A percentile compares a stretch with the other conserved stretches of the same genome.
phyloP scores from a whole-genome alignment of 345 rosid genomes.

The Dipteronia sinensis region DNA sequence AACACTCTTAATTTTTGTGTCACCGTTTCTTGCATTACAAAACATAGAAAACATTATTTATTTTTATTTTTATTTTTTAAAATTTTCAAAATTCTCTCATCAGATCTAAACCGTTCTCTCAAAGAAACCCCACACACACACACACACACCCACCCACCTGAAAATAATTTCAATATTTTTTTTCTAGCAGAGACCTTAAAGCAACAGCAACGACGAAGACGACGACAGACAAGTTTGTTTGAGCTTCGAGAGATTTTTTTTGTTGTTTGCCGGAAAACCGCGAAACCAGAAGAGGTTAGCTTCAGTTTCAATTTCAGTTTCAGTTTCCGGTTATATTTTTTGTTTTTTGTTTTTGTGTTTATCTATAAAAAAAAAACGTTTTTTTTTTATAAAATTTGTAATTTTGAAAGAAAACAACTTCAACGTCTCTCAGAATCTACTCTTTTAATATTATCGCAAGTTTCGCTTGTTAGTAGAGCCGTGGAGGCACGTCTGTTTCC shows the following conservation, averaged over 20 bases:
- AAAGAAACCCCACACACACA: constrained; percentile 10
- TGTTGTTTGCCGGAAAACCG: neutral
- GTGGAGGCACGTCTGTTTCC: constrained; percentile 5
- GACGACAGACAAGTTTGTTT: neutral
- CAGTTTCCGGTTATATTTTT: neutral
- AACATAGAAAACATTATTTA: neutral
- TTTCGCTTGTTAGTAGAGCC: constrained; percentile 19
- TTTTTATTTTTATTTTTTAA: neutral
- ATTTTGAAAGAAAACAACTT: constrained; percentile 18
- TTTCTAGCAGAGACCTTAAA: constrained; percentile 1
- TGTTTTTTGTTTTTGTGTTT: neutral
- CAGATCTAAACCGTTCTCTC: constrained; percentile 30
- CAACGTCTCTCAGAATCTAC: constrained; percentile 12
- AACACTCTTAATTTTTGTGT: neutral
- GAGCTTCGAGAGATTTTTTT: neutral
- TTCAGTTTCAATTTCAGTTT: constrained; percentile 9
- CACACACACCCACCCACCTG: constrained; percentile 8
- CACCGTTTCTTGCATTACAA: neutral
- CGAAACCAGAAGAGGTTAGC: constrained; percentile 13
- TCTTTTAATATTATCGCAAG: constrained; percentile 21
- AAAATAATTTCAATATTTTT: constrained; percentile 20
- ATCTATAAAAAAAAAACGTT: neutral
- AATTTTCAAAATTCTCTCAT: neutral
- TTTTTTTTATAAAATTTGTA: neutral
- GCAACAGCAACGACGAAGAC: neutral